Base-by-base conservation (phyloP, 1,284 basidiomycete species). In the Cutaneotrichosporon spelunceum region DNA sequence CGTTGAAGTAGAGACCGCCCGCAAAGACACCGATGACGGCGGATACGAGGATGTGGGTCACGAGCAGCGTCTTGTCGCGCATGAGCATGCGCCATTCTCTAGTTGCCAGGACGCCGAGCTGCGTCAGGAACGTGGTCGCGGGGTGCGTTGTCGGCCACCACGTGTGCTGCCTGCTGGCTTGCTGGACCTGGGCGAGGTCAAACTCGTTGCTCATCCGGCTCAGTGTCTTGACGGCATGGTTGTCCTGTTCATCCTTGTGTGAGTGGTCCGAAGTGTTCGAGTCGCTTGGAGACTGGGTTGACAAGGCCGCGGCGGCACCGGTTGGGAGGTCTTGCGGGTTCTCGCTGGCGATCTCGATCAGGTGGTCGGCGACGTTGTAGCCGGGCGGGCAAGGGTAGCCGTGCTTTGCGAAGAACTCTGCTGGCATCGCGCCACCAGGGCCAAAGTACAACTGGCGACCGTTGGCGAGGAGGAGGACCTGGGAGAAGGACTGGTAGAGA, bases 301-400 rank as follows among this genome's bases (percentile, higher is more conserved):
- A 24, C 24, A 50, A 26, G 8, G 62, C 44, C 29, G 42, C 58
- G 13, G 30, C 16, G 34, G 33, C 71, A 67, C 78, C 11, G 27
- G 48, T 50, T 10, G 48, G 83, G 82, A 29, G 84, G 33, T 77
- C 78, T 47, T 77, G 72, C 8, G 70, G 52, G 8, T 60, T 81
- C 50, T 86, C 85, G 68, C 85, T 88, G 0, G 91, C 90, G 53
- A 94, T 83, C 66, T 94, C 91, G 14, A 95, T 82, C 16, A 94
- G 83, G 72, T 91, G 89, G 75, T 96, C 92, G 0, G 92, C 92
- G 19, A 93, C 84, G 68, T 94, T 95, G 80, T 93, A 92, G 0
- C 89, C 90, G 47, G 85, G 81, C 13, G 83, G 83, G 62, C 84
- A 86, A 23, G 81, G 82, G 52, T 68, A 58, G 66, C 83, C 79